Conservation (phyloP, 1,284 basidiomycete species). For the Paramarasmius palmivorus region DNA sequence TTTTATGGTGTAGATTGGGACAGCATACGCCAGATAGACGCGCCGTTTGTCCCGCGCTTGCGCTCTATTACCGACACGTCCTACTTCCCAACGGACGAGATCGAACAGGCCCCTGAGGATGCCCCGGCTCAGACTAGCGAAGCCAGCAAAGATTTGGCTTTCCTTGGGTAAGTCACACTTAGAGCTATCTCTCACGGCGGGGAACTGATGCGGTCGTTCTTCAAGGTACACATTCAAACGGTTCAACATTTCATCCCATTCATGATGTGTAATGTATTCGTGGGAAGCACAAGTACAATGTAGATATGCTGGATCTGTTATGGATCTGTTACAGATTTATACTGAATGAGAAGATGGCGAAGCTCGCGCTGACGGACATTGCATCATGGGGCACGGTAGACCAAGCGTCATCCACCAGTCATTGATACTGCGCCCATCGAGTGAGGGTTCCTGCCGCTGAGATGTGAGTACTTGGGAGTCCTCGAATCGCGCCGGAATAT, state of each 20-base stretch:
- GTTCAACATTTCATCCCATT: constrained; percentile 54
- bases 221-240: constrained; percentile 77
- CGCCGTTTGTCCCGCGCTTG: constrained; percentile 94
- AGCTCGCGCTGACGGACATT: too few species aligned
- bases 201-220: constrained; percentile 8
- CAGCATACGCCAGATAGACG: constrained; percentile 86
- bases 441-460: too few species aligned
- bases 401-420: too few species aligned
- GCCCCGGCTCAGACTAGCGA: constrained; percentile 54
- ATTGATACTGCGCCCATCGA: too few species aligned
- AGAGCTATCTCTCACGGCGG: background rate
- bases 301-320: background rate
- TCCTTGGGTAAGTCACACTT: constrained; percentile 78
- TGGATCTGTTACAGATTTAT: too few species aligned
- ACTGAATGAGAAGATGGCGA: too few species aligned
- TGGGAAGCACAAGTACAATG: background rate
- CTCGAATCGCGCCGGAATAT: too few species aligned
- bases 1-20: constrained; percentile 98
- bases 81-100: constrained; percentile 97
- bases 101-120: constrained; percentile 84
- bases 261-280: constrained; percentile 18
- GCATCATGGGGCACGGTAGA: too few species aligned
- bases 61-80: constrained; percentile 92
- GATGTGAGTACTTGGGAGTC: too few species aligned
- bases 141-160: constrained; percentile 85